Base-by-base conservation (phyloP, 768 basidiomycete species). In the Tulasnella calospora region DNA sequence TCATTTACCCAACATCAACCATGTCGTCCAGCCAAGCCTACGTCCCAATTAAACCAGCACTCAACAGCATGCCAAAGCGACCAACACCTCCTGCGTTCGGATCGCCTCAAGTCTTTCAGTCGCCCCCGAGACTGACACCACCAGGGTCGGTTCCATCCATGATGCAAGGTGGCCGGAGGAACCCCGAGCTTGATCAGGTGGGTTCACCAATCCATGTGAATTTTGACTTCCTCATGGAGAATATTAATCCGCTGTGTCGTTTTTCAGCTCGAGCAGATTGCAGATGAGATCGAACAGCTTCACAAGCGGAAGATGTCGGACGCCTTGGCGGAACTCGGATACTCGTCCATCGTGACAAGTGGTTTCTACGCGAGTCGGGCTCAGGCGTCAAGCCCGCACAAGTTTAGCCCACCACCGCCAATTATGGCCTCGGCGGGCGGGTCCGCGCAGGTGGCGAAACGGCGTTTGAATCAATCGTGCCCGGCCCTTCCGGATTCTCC, bases 181-280 rank as follows among this genome's bases (percentile, higher is more conserved):
- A 33, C 69, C 33, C 69, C 33, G 69, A 70, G 27, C 33, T 70
- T 40, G 69, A 70, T 70, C 69, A 70, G 69, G 69, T 70, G 69
- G 69, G 69, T 70, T 40, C 38, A 35, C 69, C 47, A 51, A 6
- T 23, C 47, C 47, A 51, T 51, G 47, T 51, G 47, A 51, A 51
- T 51, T 23, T 6, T 38, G 13, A 46, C 44, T 6, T 12, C 44
- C 44, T 46, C 10, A 6, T 1, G 27, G 17, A 6, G 2, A 33
- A 35, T 40, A 70, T 33, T 40, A 19, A 70, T 33, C 38, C 69
- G 33, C 33, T 27, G 2, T 40, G 38, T 13, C 33, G 27, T 33
- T 40, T 27, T 40, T 40, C 21, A 70, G 69, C 69, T 70, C 33
- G 69, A 70, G 69, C 69, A 40, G 30, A 33, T 70, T 23, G 69